Conservation (phyloP, 768 basidiomycete species). For the Tricholoma terreum region DNA sequence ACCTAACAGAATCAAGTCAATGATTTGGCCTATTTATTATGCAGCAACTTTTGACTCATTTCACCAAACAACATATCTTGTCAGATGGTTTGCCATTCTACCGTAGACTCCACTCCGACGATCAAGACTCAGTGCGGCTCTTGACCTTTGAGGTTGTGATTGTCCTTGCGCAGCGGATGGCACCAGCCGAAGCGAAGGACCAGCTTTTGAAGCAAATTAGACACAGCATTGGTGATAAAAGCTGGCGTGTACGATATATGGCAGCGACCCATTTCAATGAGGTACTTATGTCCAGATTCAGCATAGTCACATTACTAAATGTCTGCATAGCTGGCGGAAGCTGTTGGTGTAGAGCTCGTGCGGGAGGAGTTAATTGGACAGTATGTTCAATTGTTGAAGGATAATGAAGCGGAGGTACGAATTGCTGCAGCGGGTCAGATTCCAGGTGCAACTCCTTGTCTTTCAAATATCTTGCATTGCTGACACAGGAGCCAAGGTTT, state of each 20-base stretch:
- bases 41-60: constrained; percentile 76
- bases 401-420: constrained; percentile 97
- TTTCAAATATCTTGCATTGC: not conserved
- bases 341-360: constrained; percentile 86
- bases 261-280: constrained; percentile 97
- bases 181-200: constrained; percentile 87
- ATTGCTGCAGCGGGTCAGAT: constrained; percentile 96
- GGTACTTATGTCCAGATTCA: constrained; percentile 35
- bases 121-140: constrained; percentile 96
- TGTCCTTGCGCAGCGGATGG: constrained; percentile 81
- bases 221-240: constrained; percentile 89
- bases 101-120: constrained; percentile 89
- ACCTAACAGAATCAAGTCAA: not conserved
- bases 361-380: constrained; percentile 92
- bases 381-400: constrained; percentile 91
- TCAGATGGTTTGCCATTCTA: constrained; percentile 90
- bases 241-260: constrained; percentile 99
- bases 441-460: constrained; percentile 59
- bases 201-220: constrained; percentile 86
- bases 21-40: constrained; percentile 1
- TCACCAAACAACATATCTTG: constrained; percentile 77
- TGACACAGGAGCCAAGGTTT: constrained; percentile 59
- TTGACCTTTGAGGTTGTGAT: constrained; percentile 96
- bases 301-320: not conserved
- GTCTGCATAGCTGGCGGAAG: constrained; percentile 71